Base-by-base conservation (phyloP, 78 protist genomes). In the Dictyostelium capitatum region DNA sequence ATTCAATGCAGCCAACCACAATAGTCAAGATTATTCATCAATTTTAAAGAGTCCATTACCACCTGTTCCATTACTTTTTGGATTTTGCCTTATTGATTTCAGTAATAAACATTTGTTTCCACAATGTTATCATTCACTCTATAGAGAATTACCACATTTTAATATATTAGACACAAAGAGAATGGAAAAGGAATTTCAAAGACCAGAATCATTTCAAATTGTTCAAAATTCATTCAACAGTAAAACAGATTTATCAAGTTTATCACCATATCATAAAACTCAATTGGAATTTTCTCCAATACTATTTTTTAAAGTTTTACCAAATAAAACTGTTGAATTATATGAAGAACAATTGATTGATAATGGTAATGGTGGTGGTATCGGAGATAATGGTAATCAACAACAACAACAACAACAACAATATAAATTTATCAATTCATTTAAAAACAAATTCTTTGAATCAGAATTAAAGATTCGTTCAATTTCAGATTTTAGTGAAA, bases 31-130 rank as follows among this genome's bases (percentile, higher is more conserved):
- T 43, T 77, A n/a, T 77, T 37, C 41, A 19, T 17, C 14, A 19
- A 50, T 77, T 28, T 9, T 77, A 15, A 77, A 77, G 28, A 50
- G 3, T 50, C 11, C 17, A 19, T 19, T 19, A 50, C 67, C 64
- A 46, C 57, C 64, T 50, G 56, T 28, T 1, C 82, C 64, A 50
- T 50, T 77, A 14, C 5, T 50, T 7, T 77, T 50, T 77, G 64
- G 82, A 25, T 23, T 77, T 6, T 15, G 19, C 0, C 12, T 72
- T 15, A 72, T 72, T 17, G 79, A 72, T 46, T 32, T n/a, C 12
- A n/a, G 41, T 2, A 72, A 72, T n/a, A 77, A 77, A 77, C 64
- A 77, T 77, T 50, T 77, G 20, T 46, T 77, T 15, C 82, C 82
- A 77, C 6, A 4, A 2, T 23, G n/a, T 28, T 77, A 77, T 77